A percentile compares a stretch with the other conserved stretches of the same genome.
Conservation (phyloP, 345 rosid species). For the Streptanthus diversifolius region DNA sequence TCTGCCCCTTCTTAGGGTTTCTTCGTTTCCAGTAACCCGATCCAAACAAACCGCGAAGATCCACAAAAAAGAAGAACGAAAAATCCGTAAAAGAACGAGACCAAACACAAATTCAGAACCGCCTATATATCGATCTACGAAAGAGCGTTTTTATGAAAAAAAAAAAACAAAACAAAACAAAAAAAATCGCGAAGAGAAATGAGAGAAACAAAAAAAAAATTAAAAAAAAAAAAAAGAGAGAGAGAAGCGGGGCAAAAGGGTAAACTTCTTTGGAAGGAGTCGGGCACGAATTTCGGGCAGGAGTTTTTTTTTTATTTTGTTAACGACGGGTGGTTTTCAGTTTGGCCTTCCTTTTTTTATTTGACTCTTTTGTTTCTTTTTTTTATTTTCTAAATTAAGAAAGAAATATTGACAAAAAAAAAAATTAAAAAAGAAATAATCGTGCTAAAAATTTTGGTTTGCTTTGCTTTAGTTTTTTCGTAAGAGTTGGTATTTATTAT, state of each 20-base stretch:
- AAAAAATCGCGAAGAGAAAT: not conserved
- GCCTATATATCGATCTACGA: constrained; percentile 28
- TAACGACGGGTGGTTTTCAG: too few species aligned
- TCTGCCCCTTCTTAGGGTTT: not conserved
- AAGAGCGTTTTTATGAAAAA: not conserved
- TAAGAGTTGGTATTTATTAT: too few species aligned
- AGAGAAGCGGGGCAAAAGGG: constrained; percentile 38
- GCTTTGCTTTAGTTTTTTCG: too few species aligned
- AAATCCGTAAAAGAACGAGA: constrained; percentile 35
- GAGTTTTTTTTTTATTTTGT: too few species aligned
- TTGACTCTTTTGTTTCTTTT: too few species aligned
- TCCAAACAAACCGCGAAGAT: constrained; percentile 23
- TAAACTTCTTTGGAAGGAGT: constrained; percentile 3
- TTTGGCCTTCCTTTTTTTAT: too few species aligned
- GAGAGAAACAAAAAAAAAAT: constrained; percentile 19
- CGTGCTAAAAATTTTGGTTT: too few species aligned
- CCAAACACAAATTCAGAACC: constrained; percentile 17
- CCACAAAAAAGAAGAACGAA: constrained; percentile 18
- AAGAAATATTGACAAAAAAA: too few species aligned
- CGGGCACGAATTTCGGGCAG: constrained; percentile 48
- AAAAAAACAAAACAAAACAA: too few species aligned
- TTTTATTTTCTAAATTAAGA: too few species aligned
- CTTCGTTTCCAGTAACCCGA: not conserved
- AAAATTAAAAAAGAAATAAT: too few species aligned
- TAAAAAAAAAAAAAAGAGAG: not conserved